Evolutionary conservation across 257 asterid genomes (phyloP), one percentile per base, ranked within the genome.

Genomic region (Nicotiana noctiflora): DNA sequence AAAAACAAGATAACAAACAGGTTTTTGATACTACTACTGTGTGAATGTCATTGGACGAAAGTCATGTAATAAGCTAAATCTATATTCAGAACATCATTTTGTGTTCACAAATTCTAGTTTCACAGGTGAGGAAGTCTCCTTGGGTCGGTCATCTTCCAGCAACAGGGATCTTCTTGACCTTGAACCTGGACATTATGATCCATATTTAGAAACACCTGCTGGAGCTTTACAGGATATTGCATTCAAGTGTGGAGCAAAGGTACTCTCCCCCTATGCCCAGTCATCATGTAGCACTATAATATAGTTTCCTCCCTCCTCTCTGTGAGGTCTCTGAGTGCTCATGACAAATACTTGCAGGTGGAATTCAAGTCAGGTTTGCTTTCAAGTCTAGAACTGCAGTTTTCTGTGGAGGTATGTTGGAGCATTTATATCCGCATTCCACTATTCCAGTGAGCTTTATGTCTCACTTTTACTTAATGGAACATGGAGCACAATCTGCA

Each of bases 191-290:
- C 94, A 91, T 84, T 83, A 87, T 65, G 98, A 90, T 82, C 90
- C 92, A 76, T 88, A 79, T 81, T 76, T 88, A 25, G 98, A 94
- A 80, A 86, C 97, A 13, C 86, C 87, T 66, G 84, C 84, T 79
- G 97, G 85, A 81, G 98, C 88, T 57, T 88, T 96, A 56, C 95
- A 89, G 75, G 97, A 96, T 74, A 96, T 96, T 80, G 99, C 98
- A 72, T 81, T 84, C 10, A 91, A 89, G 88, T 96, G 98, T 87
- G 96, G 98, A 85, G 79, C 97, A 40, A 94, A 92, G 98, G 98
- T 95, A 87, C 83, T 81, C 44, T 79, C 81, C 49, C 81, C 81
- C 62, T 25, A 49, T 74, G 79, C n/a, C 25, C 79, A 14, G 62
- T 49, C 44, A 51, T 25, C 62, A 46, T 34, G 77, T 21, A 13